A percentile compares a stretch with the other conserved stretches of the same genome.
Conservation (phyloP, 208 protist genomes). For the Leishmania turanica region DNA sequence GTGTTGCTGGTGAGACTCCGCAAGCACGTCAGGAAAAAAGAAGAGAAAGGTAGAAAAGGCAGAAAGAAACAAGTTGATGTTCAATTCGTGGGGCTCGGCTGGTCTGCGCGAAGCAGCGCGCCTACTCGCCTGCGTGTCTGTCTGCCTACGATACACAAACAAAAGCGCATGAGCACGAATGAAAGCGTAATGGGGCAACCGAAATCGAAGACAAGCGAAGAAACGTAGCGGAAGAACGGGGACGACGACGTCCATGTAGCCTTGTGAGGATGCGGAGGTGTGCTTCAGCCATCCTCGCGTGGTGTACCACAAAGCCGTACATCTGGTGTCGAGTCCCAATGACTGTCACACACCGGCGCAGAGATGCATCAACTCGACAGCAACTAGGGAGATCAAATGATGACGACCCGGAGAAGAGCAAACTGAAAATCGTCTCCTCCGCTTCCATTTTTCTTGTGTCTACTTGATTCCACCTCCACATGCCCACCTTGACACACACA, state of each 20-base stretch:
- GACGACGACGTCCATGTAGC: not conserved
- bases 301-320: not conserved
- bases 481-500: not conserved
- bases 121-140: too few species aligned
- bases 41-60: not conserved
- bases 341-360: not conserved
- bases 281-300: not conserved
- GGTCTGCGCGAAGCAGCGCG: not conserved
- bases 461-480: not conserved
- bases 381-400: not conserved
- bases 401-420: not conserved
- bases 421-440: not conserved
- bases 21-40: not conserved
- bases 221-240: not conserved
- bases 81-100: not conserved
- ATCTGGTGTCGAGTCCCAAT: not conserved
- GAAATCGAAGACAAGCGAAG: not conserved
- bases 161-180: not conserved
- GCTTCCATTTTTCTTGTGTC: not conserved
- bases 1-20: not conserved
- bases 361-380: not conserved
- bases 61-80: not conserved
- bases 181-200: too few species aligned
- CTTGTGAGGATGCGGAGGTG: not conserved
- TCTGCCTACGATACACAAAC: not conserved